These are phyloP conservation scores for Mycena venus DNA, from an alignment of 768 basidiomycete genomes.

Conservation along the genomic window DNA sequence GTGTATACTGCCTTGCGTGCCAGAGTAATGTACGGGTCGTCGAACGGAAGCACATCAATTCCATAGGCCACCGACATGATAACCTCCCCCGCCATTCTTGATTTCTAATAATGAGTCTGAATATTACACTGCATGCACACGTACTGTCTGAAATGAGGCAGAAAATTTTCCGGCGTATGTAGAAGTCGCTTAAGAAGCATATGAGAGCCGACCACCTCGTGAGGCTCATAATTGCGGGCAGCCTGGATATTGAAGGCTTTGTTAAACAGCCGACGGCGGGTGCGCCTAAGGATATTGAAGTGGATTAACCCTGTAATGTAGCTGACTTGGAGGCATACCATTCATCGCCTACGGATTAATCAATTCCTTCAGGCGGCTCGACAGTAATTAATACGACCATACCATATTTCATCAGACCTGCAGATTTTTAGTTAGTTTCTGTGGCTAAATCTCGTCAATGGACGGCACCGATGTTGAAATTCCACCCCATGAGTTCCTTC, in stretches of 20 bases:
- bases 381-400: neutral
- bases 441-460: too few species aligned
- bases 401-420: conserved; percentile 26
- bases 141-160: conserved; percentile 2
- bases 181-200: conserved; percentile 24
- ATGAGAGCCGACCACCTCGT: too few species aligned
- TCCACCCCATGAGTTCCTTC: conserved; percentile 15
- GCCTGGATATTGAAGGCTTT: neutral
- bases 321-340: neutral
- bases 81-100: too few species aligned
- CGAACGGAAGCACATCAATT: conserved; percentile 38
- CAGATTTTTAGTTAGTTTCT: neutral
- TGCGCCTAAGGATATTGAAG: neutral
- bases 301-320: neutral
- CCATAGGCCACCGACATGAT: conserved; percentile 48
- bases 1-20: too few species aligned
- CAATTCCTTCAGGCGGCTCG: too few species aligned
- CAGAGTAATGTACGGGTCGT: too few species aligned
- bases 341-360: too few species aligned
- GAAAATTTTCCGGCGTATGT: neutral
- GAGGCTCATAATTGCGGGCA: neutral
- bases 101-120: too few species aligned
- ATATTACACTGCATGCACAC: too few species aligned
- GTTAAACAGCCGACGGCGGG: neutral
- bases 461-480: too few species aligned